Evolutionary conservation across 2,329 filamentous ascomycete genomes (phyloP).

Genomic region (Bipolaris bicolor): DNA sequence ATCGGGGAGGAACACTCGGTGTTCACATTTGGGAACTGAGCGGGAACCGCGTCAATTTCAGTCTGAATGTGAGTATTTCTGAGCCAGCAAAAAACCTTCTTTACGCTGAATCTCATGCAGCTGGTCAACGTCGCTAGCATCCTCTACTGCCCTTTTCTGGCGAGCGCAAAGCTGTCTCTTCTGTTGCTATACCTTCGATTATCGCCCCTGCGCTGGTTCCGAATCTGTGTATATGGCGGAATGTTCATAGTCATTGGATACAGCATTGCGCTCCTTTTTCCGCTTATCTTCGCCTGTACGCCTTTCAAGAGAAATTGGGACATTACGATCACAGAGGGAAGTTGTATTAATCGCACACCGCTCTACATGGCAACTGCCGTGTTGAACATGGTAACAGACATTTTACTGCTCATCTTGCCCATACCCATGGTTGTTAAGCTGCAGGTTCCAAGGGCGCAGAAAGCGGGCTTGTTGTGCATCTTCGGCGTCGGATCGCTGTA

Average conservation of each 20-base stretch:
- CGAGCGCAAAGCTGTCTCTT: slow-evolving; percentile 30
- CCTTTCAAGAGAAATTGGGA: slow-evolving; percentile 28
- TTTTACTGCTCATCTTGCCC: slow-evolving; percentile 24
- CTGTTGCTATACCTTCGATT: slow-evolving; percentile 27
- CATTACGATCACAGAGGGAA: slow-evolving; percentile 20
- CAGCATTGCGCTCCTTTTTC: slow-evolving; percentile 27
- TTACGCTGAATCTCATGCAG: slow-evolving; percentile 5
- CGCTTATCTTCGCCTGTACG: slow-evolving; percentile 29
- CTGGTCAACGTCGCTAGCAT: slow-evolving; percentile 16
- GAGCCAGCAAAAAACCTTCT: neutral
- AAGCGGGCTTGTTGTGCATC: slow-evolving; percentile 24
- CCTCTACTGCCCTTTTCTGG: slow-evolving; percentile 23
- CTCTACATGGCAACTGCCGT: slow-evolving; percentile 31
- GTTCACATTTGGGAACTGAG: slow-evolving; percentile 32
- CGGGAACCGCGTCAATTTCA: slow-evolving; percentile 14
- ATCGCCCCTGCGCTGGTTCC: slow-evolving; percentile 20
- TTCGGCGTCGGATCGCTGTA: slow-evolving; percentile 27
- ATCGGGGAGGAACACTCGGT: slow-evolving; percentile 21
- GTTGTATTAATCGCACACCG: slow-evolving; percentile 25
- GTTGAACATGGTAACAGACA: slow-evolving; percentile 29
- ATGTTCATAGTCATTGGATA: slow-evolving; percentile 31
- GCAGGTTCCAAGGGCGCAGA: slow-evolving; percentile 24
- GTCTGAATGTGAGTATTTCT: slow-evolving; percentile 13
- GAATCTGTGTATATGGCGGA: slow-evolving; percentile 17
- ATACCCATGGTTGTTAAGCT: slow-evolving; percentile 28